Conservation (phyloP, 495 filamentous ascomycete species). For the Poronia punctata region DNA sequence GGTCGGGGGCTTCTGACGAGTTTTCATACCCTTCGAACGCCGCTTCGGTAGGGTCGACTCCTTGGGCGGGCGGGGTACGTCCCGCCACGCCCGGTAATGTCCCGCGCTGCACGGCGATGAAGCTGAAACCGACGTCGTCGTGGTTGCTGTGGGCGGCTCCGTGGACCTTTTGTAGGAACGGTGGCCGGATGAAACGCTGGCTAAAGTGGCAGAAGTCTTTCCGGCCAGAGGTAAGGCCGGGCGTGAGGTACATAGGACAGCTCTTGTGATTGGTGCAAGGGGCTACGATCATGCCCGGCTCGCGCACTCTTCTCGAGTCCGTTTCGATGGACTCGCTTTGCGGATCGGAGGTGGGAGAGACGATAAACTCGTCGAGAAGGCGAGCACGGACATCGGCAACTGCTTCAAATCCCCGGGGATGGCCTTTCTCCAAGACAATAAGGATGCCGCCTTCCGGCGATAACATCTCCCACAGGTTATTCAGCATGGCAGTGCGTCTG, state of each 20-base stretch:
- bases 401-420: slow-evolving; percentile 85
- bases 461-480: slow-evolving; percentile 84
- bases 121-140: slow-evolving; percentile 86
- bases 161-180: slow-evolving; percentile 73
- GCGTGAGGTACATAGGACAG: slow-evolving; percentile 79
- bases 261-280: slow-evolving; percentile 87
- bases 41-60: slow-evolving; percentile 20
- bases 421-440: slow-evolving; percentile 84
- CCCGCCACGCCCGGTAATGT: slow-evolving; percentile 34
- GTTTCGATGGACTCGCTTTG: slow-evolving; percentile 22
- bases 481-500: slow-evolving; percentile 64
- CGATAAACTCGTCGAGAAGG: slow-evolving; percentile 68
- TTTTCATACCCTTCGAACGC: slow-evolving; percentile 39
- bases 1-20: slow-evolving; percentile 31
- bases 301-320: slow-evolving; percentile 32
- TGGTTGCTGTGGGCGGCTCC: slow-evolving; percentile 65
- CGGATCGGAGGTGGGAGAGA: slow-evolving; percentile 51
- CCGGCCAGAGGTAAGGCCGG: slow-evolving; percentile 61
- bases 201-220: slow-evolving; percentile 88
- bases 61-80: slow-evolving; percentile 23
- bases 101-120: slow-evolving; percentile 80
- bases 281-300: slow-evolving; percentile 85
- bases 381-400: slow-evolving; percentile 75
- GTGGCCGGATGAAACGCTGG: slow-evolving; percentile 80
- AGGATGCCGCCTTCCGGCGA: slow-evolving; percentile 80